Percentiles rank a stretch among this genome's conserved stretches.
phyloP scores from a whole-genome alignment of 179 eudicot species.

The Spergularia azorica region DNA sequence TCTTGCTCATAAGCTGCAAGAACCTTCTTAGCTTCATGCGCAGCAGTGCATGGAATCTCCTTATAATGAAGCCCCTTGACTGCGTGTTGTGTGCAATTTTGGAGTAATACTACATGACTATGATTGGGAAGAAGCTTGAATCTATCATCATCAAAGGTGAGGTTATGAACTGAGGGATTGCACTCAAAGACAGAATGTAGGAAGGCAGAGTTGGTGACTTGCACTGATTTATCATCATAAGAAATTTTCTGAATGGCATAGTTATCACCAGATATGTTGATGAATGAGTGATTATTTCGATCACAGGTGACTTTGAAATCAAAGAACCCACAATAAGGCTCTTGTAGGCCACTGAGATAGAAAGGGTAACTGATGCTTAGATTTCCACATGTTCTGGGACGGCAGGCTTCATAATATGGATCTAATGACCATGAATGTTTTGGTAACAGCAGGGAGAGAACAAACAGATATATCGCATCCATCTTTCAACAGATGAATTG shows the following conservation, averaged over 20 bases:
- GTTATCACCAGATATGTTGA: slow-evolving; percentile 20
- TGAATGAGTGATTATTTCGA: slow-evolving; percentile 15
- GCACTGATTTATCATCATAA: slow-evolving; percentile 30
- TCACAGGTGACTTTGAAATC: slow-evolving; percentile 32
- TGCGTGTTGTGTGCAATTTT: slow-evolving; percentile 18
- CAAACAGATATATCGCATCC: neutral
- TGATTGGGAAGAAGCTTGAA: slow-evolving; percentile 15
- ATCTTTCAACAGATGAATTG: slow-evolving; percentile 1
- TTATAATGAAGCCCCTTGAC: neutral
- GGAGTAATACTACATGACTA: slow-evolving; percentile 18
- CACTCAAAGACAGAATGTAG: slow-evolving; percentile 4
- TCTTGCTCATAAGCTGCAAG: slow-evolving; percentile 23
- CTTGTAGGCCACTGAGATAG: slow-evolving; percentile 24
- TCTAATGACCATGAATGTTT: slow-evolving; percentile 7
- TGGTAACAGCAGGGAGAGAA: neutral
- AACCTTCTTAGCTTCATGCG: neutral
- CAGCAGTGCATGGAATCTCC: slow-evolving; percentile 11
- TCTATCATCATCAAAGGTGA: slow-evolving; percentile 1
- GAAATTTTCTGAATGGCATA: slow-evolving; percentile 29
- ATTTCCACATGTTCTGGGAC: slow-evolving; percentile 23
- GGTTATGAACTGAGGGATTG: slow-evolving; percentile 23
- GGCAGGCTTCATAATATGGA: slow-evolving; percentile 31
- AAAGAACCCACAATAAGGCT: slow-evolving; percentile 39
- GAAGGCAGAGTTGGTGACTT: slow-evolving; percentile 24
- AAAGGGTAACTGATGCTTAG: slow-evolving; percentile 40